Evolutionary conservation across 257 asterid species (phyloP).

Genomic region (Penstemon barbatus): DNA sequence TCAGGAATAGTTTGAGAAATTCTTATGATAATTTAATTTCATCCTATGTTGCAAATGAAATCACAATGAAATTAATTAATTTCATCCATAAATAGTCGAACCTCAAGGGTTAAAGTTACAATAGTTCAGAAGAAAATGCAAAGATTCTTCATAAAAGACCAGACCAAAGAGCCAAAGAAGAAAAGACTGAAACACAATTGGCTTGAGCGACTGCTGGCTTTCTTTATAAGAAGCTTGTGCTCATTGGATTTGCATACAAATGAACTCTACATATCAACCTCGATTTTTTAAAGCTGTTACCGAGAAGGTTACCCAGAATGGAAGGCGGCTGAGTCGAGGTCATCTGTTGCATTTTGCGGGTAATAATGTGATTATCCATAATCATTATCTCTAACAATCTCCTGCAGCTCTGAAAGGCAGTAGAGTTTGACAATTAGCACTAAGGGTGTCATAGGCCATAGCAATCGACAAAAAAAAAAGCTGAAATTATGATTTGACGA

Average conservation of each 20-base stretch:
- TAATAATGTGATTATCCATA: slow-evolving; percentile 63
- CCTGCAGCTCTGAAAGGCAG: slow-evolving; percentile 78
- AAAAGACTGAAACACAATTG: no score
- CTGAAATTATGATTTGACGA: not conserved
- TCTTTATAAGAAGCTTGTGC: slow-evolving; percentile 55
- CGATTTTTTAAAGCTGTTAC: slow-evolving; percentile 43
- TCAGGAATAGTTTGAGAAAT: no score
- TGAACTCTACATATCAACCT: slow-evolving; percentile 51
- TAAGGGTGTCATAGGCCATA: not conserved
- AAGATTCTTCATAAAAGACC: no score
- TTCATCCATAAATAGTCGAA: no score
- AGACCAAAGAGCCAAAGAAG: no score
- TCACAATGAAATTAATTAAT: no score
- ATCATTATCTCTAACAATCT: slow-evolving; percentile 63
- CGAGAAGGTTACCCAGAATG: slow-evolving; percentile 56
- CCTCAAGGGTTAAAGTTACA: no score
- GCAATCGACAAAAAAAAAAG: slow-evolving; percentile 4
- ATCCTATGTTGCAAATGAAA: no score
- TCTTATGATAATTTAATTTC: no score
- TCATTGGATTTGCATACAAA: slow-evolving; percentile 77
- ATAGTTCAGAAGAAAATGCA: no score
- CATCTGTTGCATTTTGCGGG: slow-evolving; percentile 59
- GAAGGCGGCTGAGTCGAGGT: slow-evolving; percentile 57
- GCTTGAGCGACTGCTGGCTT: not conserved
- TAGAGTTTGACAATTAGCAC: slow-evolving; percentile 24